Conservation (phyloP, 768 basidiomycete genomes). For the Termitomyces sp. region DNA sequence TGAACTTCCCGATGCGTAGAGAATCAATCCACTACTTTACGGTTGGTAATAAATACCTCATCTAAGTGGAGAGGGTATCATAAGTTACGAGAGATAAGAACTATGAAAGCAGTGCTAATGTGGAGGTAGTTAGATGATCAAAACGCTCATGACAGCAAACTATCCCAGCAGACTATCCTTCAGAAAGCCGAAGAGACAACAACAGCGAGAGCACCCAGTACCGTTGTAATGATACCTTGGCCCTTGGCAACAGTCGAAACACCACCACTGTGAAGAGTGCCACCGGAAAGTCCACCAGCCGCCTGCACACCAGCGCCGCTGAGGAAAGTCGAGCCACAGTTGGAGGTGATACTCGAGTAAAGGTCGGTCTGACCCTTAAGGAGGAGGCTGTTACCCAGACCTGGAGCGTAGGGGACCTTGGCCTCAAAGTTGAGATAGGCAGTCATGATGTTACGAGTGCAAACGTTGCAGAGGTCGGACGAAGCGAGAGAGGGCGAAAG, state of each 20-base stretch:
- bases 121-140: constrained; percentile 4
- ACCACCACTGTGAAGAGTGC: constrained; percentile 23
- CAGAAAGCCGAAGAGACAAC: constrained; percentile 13
- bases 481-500: constrained; percentile 45
- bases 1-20: constrained; percentile 2
- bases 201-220: constrained; percentile 13
- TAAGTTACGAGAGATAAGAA: constrained; percentile 12
- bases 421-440: constrained; percentile 77
- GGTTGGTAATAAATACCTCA: constrained; percentile 14
- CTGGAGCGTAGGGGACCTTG: constrained; percentile 66
- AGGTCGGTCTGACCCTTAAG: constrained; percentile 61
- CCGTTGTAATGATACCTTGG: constrained; percentile 15
- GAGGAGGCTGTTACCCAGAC: constrained; percentile 58
- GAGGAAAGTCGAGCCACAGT: constrained; percentile 73
- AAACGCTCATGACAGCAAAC: constrained; percentile 8
- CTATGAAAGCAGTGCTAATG: constrained; percentile 10
- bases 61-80: constrained; percentile 19
- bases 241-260: constrained; percentile 19
- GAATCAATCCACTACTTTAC: constrained; percentile 12
- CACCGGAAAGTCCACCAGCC: constrained; percentile 52
- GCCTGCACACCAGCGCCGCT: constrained; percentile 54
- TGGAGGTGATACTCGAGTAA: constrained; percentile 53
- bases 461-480: constrained; percentile 69
- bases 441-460: constrained; percentile 73
- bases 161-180: constrained; percentile 7